Base-by-base conservation (phyloP, 2,329 filamentous ascomycete species). In the Ophiostoma himal-ulmi region DNA sequence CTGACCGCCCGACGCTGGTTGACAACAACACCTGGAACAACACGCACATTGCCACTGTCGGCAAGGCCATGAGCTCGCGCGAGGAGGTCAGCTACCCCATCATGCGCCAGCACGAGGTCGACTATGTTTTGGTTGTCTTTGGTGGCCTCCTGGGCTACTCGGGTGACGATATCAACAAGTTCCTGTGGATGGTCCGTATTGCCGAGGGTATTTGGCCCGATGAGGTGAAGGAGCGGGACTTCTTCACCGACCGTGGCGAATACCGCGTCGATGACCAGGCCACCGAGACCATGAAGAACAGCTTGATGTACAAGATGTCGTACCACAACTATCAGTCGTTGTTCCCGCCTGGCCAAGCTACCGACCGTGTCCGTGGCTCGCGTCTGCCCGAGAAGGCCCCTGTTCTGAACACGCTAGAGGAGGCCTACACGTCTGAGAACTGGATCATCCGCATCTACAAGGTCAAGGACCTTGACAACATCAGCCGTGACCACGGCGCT, bases 1-100 rank as follows among this genome's bases (percentile, higher is more conserved):
- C 95, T 68, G 95, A 99, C 80, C 88, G 95, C 70, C 95, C 95
- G 44, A 99, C 95, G 0, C 85, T 99, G 44, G 95, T 99, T 44
- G 95, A 99, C 84, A 99, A 99, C 85, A 99, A 99, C 83, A 99
- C 95, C 1, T 99, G 95, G 95, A 99, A 99, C 85, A 99, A 99
- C 84, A 99, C 95, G 8, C 95, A 99, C 80, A 99, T 99, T 81
- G 95, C 95, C 69, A 99, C 95, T 17, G 95, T 99, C 71, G 95
- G 95, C 77, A 99, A 99, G 83, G 95, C 95, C 60, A 98, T 99
- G 95, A 95, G 91, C 82, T 97, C 94, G 8, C 86, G 92, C 65
- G 95, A 99, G 81, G 96, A 99, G 80, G 94, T 98, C 81, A 97
- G 93, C 82, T 99, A 99, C 81, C 93, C 93, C 2, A 99, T 99